Evolutionary conservation across 306 rosid genomes (phyloP).

Genomic region (Citrullus colocynthis): DNA sequence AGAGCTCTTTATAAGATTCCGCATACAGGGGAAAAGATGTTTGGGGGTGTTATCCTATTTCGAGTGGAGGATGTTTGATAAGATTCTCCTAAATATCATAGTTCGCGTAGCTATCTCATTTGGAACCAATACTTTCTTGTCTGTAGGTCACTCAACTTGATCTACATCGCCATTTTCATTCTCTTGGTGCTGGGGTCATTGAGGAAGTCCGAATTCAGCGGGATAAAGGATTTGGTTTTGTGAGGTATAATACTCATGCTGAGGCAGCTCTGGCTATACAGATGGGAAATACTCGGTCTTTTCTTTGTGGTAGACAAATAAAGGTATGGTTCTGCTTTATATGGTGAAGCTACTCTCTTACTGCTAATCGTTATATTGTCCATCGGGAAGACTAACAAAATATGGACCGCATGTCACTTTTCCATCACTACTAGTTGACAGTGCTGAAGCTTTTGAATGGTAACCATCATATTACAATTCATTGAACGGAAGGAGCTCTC

Average conservation of each 20-base stretch:
- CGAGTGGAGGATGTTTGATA: background rate
- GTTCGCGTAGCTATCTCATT: background rate
- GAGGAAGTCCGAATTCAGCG: conserved; percentile 96
- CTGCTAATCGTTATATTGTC: background rate
- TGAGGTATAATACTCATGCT: conserved; percentile 65
- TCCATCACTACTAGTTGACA: background rate
- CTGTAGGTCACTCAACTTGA: conserved; percentile 67
- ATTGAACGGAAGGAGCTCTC: background rate
- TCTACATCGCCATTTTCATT: conserved; percentile 81
- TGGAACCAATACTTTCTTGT: background rate
- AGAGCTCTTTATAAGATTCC: background rate
- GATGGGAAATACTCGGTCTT: conserved; percentile 68
- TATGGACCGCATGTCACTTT: background rate
- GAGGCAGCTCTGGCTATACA: conserved; percentile 98
- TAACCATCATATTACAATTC: background rate
- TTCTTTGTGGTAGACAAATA: conserved; percentile 60
- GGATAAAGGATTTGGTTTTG: conserved; percentile 96
- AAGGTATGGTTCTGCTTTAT: conserved; percentile 39
- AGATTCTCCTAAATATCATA: background rate
- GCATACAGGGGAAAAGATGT: background rate
- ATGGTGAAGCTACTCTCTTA: background rate
- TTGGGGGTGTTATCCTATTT: background rate
- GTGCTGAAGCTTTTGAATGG: too few relatives aligned
- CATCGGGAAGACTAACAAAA: background rate
- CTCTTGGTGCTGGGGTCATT: conserved; percentile 81